phyloP scores from a whole-genome alignment of 768 basidiomycete species.

The Pleurotus cornucopiae region DNA sequence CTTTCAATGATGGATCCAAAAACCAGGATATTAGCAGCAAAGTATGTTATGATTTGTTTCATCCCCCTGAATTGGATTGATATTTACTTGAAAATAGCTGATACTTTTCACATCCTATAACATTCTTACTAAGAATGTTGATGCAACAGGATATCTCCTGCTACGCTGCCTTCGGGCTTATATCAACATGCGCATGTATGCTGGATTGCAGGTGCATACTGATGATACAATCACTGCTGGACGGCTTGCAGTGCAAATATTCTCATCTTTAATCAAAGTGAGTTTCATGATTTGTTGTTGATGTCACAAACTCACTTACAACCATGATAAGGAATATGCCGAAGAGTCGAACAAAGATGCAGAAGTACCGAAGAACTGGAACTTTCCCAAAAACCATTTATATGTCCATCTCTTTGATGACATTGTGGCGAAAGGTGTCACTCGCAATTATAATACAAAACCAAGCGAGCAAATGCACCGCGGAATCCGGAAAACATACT shows the following conservation, averaged over 20 bases:
- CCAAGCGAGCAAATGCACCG: constrained; percentile 27
- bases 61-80: neutral
- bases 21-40: neutral
- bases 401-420: constrained; percentile 27
- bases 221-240: constrained; percentile 19
- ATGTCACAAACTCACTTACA: neutral
- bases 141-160: constrained; percentile 18
- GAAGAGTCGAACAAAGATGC: neutral
- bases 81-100: constrained; percentile 11
- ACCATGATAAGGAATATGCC: neutral
- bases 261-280: constrained; percentile 16
- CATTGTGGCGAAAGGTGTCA: constrained; percentile 26
- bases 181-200: constrained; percentile 23
- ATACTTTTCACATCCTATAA: constrained; percentile 23
- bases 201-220: constrained; percentile 26
- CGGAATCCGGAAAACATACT: constrained; percentile 21
- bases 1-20: neutral
- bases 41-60: neutral
- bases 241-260: constrained; percentile 12
- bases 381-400: constrained; percentile 31
- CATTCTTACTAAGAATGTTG: constrained; percentile 11
- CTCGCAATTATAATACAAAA: constrained; percentile 25
- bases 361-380: constrained; percentile 19
- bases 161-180: constrained; percentile 25
- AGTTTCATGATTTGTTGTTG: neutral